phyloP scores from a whole-genome alignment of 2,329 filamentous ascomycete species.

The Sporothrix humicola region DNA sequence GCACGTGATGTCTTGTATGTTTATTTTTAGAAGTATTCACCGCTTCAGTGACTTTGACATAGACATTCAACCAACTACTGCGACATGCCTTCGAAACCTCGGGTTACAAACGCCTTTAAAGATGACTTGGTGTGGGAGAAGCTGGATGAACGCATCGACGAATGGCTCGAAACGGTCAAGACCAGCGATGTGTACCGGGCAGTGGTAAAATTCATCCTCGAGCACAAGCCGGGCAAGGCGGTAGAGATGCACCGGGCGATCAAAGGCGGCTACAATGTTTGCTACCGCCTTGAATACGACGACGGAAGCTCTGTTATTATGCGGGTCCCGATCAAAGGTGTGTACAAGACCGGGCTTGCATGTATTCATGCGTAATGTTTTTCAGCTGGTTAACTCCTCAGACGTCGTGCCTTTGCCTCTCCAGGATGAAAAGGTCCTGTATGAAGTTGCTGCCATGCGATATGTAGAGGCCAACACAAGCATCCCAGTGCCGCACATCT shows the following conservation, averaged over 20 bases:
- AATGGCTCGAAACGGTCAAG: not conserved
- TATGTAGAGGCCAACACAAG: conserved; percentile 45
- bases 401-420: conserved; percentile 36
- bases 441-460: conserved; percentile 47
- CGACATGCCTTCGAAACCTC: not conserved
- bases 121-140: conserved; percentile 20
- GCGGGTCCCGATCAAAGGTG: conserved; percentile 40
- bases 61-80: no score
- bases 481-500: conserved; percentile 46
- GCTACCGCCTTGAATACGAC: conserved; percentile 44
- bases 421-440: conserved; percentile 46
- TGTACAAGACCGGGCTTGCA: not conserved
- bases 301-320: conserved; percentile 44
- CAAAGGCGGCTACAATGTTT: conserved; percentile 43
- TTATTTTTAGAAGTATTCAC: no score
- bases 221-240: conserved; percentile 36
- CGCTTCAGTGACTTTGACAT: no score
- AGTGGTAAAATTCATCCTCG: not conserved
- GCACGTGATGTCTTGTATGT: no score
- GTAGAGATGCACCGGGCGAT: conserved; percentile 40
- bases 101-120: not conserved
- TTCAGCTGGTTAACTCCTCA: not conserved
- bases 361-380: no score
- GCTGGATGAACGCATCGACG: conserved; percentile 6
- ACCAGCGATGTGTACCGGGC: not conserved